These are phyloP conservation scores for Meira nashicola DNA, from an alignment of 1,284 basidiomycete genomes.

Conservation along the genomic window DNA sequence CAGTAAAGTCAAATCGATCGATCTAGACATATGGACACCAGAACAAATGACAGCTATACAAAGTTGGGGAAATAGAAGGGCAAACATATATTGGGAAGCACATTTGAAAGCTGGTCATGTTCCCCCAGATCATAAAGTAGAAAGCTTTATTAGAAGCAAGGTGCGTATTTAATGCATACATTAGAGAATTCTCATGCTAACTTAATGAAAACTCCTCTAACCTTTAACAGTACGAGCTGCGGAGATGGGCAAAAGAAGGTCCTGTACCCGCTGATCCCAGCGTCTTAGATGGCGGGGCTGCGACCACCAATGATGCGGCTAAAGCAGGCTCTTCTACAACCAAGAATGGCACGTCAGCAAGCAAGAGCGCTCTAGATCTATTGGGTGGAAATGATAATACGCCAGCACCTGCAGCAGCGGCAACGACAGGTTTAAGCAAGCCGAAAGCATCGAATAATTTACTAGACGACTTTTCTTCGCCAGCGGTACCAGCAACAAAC, in stretches of 20 bases:
- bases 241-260: constrained; percentile 85
- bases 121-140: constrained; percentile 96
- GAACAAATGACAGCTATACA: constrained; percentile 78
- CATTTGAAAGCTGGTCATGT: constrained; percentile 87
- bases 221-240: constrained; percentile 68
- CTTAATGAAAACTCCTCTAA: not conserved
- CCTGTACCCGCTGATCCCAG: constrained; percentile 77
- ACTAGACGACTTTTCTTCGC: constrained; percentile 12
- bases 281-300: constrained; percentile 62
- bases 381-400: constrained; percentile 16
- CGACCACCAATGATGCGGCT: constrained; percentile 9
- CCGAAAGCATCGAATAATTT: constrained; percentile 19
- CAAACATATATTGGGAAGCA: constrained; percentile 95
- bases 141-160: constrained; percentile 93
- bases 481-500: constrained; percentile 18
- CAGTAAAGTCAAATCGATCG: constrained; percentile 78
- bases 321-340: constrained; percentile 1
- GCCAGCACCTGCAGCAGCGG: constrained; percentile 10
- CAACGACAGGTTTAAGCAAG: constrained; percentile 35
- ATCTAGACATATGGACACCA: constrained; percentile 94
- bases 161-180: constrained; percentile 9
- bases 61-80: constrained; percentile 88
- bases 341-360: not conserved
- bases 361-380: constrained; percentile 13
- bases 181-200: too few relatives aligned